A percentile compares a stretch with the other conserved stretches of the same genome.
These are phyloP conservation scores for Phytophthora vignae DNA, from an alignment of 352 stramenopile species.

Conservation along the genomic window DNA sequence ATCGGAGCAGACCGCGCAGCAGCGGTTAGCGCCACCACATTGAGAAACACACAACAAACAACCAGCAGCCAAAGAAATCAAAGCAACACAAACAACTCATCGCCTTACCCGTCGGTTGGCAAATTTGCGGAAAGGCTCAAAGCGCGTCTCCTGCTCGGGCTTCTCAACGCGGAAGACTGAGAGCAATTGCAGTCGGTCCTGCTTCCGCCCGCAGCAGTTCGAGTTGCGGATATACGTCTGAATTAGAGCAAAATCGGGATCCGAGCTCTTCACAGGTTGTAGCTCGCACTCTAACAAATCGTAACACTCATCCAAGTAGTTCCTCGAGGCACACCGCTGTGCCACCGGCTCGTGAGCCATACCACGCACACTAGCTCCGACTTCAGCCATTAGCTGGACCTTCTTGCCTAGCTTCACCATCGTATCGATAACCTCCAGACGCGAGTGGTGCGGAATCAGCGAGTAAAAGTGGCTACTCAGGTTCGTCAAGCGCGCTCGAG, in stretches of 20 bases:
- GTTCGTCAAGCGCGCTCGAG: constrained; percentile 45
- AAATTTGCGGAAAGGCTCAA: constrained; percentile 55
- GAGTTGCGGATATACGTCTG: constrained; percentile 78
- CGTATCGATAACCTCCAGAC: constrained; percentile 65
- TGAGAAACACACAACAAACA: constrained; percentile 16
- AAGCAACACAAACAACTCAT: constrained; percentile 26
- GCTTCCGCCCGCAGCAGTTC: constrained; percentile 69
- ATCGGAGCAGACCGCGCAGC: constrained; percentile 31
- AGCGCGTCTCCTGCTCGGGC: constrained; percentile 53
- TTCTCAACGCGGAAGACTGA: constrained; percentile 75
- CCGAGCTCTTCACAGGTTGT: constrained; percentile 47
- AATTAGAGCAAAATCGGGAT: constrained; percentile 64
- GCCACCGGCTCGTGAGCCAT: constrained; percentile 51
- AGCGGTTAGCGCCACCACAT: constrained; percentile 28
- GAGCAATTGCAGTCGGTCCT: constrained; percentile 60
- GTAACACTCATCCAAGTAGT: constrained; percentile 76
- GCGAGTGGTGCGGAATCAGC: constrained; percentile 64
- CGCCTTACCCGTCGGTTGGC: constrained; percentile 60
- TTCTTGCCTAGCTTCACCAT: constrained; percentile 76
- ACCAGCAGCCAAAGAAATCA: constrained; percentile 13
- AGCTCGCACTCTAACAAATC: constrained; percentile 60
- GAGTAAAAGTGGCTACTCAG: constrained; percentile 78
- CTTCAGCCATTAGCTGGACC: constrained; percentile 62
- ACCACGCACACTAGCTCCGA: constrained; percentile 53
- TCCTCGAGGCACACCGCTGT: constrained; percentile 47